These are phyloP conservation scores for Vanrija pseudolonga DNA, from an alignment of 1,284 basidiomycete species.

Conservation along the genomic window DNA sequence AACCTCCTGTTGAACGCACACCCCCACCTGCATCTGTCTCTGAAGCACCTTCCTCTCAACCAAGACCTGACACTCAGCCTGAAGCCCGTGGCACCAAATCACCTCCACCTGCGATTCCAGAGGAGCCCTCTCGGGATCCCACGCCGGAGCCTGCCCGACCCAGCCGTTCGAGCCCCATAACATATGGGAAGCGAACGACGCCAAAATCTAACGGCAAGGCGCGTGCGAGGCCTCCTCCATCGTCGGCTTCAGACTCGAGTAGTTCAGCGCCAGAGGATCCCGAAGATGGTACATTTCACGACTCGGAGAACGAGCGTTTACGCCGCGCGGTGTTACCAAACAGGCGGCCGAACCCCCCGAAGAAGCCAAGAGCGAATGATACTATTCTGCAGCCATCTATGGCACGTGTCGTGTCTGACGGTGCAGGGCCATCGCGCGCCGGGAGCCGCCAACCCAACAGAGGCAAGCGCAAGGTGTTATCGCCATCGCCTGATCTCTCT, in stretches of 20 bases:
- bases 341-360: not conserved
- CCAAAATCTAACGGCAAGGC: too few species aligned
- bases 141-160: not conserved
- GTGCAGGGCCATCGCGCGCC: not conserved
- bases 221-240: too few species aligned
- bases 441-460: constrained; percentile 1
- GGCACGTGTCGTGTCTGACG: not conserved
- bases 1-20: too few species aligned
- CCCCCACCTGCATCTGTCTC: too few species aligned
- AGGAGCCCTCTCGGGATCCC: too few species aligned
- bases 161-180: not conserved
- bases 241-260: constrained; percentile 5
- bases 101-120: too few species aligned
- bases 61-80: too few species aligned
- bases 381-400: not conserved
- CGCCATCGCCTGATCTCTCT: constrained; percentile 5
- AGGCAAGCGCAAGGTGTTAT: constrained; percentile 14
- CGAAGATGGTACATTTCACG: constrained; percentile 20
- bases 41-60: too few species aligned
- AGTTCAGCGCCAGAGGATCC: constrained; percentile 17
- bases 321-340: too few species aligned
- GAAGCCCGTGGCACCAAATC: too few species aligned
- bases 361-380: not conserved
- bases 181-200: not conserved
- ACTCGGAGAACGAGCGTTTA: not conserved